These are phyloP conservation scores for Paramecium octaurelia DNA, from an alignment of 73 alveolate species.

Conservation along the genomic window DNA sequence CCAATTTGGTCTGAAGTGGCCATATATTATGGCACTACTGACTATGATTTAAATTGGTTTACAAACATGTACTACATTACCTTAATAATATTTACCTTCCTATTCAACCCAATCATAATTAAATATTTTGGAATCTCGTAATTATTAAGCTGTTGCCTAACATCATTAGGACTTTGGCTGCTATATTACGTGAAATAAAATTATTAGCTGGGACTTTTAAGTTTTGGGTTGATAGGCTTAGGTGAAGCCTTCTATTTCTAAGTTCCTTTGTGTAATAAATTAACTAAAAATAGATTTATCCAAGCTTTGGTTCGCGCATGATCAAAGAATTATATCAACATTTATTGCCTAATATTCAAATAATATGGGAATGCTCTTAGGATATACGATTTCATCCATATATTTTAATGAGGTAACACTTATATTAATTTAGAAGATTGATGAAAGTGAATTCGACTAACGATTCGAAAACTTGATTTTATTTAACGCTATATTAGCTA, in stretches of 20 bases:
- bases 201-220: not conserved
- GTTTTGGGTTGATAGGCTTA: not conserved
- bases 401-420: not conserved
- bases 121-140: not conserved
- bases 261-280: not conserved
- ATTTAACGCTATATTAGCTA: not conserved
- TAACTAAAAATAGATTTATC: not conserved
- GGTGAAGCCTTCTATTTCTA: not conserved
- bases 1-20: conserved; percentile 42
- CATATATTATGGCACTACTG: not conserved
- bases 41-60: conserved; percentile 9
- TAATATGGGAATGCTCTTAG: not conserved
- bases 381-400: not conserved
- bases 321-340: not conserved
- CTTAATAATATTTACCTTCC: not conserved
- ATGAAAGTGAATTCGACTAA: not conserved
- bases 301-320: not conserved
- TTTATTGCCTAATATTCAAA: not conserved
- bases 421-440: not conserved
- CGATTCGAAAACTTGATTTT: not conserved
- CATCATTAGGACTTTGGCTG: not conserved
- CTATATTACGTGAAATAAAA: not conserved
- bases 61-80: not conserved
- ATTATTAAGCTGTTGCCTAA: not conserved
- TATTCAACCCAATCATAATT: not conserved